Evolutionary conservation across 176 grass and related monocot species (phyloP), one percentile per base, ranked within the genome.

Genomic region (Musa beccarii): DNA sequence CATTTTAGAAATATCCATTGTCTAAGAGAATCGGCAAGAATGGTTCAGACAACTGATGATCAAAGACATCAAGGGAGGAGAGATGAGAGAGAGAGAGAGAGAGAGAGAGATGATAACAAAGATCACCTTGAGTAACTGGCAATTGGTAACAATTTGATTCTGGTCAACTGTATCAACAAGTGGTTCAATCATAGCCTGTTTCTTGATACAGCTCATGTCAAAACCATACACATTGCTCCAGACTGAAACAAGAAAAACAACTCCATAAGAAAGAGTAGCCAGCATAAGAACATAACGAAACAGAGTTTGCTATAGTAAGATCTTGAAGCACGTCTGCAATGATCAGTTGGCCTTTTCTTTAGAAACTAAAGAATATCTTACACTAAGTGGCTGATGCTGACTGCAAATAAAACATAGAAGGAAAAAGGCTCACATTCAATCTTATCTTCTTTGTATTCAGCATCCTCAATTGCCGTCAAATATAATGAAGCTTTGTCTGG

Each of bases 191-290:
- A 94, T 91, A 16, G 90, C 95, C 54, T 99, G 90, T 76, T 92
- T 99, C 86, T 83, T 99, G 81, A 94, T 99, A 81, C 95, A 99
- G 71, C 95, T 91, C 95, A 99, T 99, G 82, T 99, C 87, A 70
- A 99, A 99, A 56, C 90, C 95, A 87, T 99, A 99, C 1, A 99
- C 95, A 79, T 87, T 80, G 80, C 89, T 81, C 95, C 95, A 99
- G 78, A 94, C 95, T 99, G 76, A 74, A 87, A 25, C 12, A 9
- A 17, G 19, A 69, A 51, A 4, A 51, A 70, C 16, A 70, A 25
- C 10, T 9, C 43, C 8, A 25, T 51, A 16, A n/a, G 9, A 70
- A 11, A 9, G 20, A 19, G 6, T 21, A 70, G 12, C 50, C 7
- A 51, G 19, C 11, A 70, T 11, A 16, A 19, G 29, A 19, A 10